Conservation (phyloP, 768 basidiomycete genomes). For the Amyloporia xantha region DNA sequence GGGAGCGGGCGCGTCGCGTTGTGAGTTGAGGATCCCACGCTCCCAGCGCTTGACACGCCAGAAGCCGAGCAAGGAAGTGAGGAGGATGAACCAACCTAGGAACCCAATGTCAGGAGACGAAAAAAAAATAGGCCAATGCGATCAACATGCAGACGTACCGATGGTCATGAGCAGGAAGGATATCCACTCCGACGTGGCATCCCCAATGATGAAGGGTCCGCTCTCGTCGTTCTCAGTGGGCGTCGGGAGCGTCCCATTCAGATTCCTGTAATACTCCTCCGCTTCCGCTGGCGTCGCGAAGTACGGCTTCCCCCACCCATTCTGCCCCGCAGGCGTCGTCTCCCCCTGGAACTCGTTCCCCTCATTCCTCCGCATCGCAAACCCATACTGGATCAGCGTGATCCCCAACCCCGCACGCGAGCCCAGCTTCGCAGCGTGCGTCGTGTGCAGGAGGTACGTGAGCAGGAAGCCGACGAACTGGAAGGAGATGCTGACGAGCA, state of each 20-base stretch:
- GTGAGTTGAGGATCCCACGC: constrained; percentile 60
- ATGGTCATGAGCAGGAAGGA: constrained; percentile 93
- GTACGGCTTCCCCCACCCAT: constrained; percentile 27
- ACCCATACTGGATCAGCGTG: constrained; percentile 93
- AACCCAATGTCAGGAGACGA: neutral
- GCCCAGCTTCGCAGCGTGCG: constrained; percentile 89
- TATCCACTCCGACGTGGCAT: constrained; percentile 86
- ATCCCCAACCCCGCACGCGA: constrained; percentile 94
- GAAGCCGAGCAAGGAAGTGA: constrained; percentile 86
- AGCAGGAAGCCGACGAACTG: constrained; percentile 92
- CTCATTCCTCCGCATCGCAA: constrained; percentile 56
- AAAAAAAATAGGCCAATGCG: neutral
- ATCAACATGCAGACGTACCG: too few relatives aligned
- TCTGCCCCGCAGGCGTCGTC: constrained; percentile 5
- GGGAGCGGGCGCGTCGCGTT: constrained; percentile 26
- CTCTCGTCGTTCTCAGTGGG: constrained; percentile 11
- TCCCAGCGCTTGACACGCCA: constrained; percentile 92
- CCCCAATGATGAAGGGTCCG: constrained; percentile 18
- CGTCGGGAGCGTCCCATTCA: constrained; percentile 14
- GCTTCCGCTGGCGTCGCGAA: constrained; percentile 41
- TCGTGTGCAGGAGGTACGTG: constrained; percentile 90
- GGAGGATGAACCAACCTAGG: constrained; percentile 76
- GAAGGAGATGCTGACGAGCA: constrained; percentile 92
- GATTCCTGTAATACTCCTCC: constrained; percentile 34
- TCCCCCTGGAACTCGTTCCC: constrained; percentile 24